Evolutionary conservation across 495 filamentous ascomycete species (phyloP).

Genomic region (Aspergillus asperescens): DNA sequence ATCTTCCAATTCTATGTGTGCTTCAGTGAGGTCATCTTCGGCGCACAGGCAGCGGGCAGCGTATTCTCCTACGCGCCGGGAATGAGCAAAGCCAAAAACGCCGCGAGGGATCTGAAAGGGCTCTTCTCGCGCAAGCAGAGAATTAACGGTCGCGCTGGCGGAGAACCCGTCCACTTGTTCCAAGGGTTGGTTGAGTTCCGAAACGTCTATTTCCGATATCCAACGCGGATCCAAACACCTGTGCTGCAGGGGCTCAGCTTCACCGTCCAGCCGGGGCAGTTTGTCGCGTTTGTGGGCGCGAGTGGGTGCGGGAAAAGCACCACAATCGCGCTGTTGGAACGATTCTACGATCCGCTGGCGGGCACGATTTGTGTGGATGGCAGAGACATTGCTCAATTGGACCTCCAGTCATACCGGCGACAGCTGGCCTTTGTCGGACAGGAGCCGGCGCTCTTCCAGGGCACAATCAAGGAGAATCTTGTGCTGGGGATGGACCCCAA

Average conservation of each 20-base stretch:
- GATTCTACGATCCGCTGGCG: slow-evolving; percentile 72
- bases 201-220: slow-evolving; percentile 76
- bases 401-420: slow-evolving; percentile 69
- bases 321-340: slow-evolving; percentile 69
- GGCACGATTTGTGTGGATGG: slow-evolving; percentile 71
- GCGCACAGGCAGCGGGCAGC: slow-evolving; percentile 74
- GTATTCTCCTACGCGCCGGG: slow-evolving; percentile 81
- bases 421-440: slow-evolving; percentile 77
- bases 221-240: slow-evolving; percentile 68
- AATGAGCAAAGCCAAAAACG: slow-evolving; percentile 81
- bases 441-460: slow-evolving; percentile 81
- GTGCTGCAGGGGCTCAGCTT: slow-evolving; percentile 68
- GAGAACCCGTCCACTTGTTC: slow-evolving; percentile 51
- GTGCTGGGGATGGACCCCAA: slow-evolving; percentile 58
- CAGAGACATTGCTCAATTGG: slow-evolving; percentile 62
- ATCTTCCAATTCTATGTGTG: slow-evolving; percentile 82
- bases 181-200: slow-evolving; percentile 69
- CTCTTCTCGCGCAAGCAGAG: slow-evolving; percentile 64
- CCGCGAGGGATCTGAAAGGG: slow-evolving; percentile 65
- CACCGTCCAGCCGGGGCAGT: slow-evolving; percentile 65
- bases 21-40: slow-evolving; percentile 74
- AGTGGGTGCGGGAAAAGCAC: slow-evolving; percentile 82
- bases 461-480: slow-evolving; percentile 78
- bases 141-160: slow-evolving; percentile 70
- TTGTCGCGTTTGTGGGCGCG: slow-evolving; percentile 73